A percentile compares a stretch with the other conserved stretches of the same genome.
phyloP scores from a whole-genome alignment of 495 filamentous ascomycete species.

The Aspergillus nanangensis region DNA sequence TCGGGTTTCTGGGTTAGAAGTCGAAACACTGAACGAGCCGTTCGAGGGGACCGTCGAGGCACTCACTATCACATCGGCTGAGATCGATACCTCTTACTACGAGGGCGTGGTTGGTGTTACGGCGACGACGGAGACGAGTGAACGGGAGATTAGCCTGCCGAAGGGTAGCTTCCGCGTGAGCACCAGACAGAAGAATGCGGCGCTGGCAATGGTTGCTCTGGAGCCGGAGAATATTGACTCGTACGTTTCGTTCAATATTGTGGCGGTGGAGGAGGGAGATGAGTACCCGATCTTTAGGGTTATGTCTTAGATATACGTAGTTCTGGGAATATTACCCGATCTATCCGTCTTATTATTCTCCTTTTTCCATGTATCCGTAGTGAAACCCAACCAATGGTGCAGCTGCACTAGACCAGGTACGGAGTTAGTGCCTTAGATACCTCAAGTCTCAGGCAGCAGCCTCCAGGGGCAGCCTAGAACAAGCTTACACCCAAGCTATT shows the following conservation, averaged over 20 bases:
- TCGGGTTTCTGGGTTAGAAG: background rate
- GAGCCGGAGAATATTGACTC: slow-evolving; percentile 10
- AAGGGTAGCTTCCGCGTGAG: slow-evolving; percentile 5
- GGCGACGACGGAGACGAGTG: background rate
- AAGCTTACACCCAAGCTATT: too few species aligned
- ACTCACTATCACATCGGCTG: slow-evolving; percentile 3
- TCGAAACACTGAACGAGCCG: slow-evolving; percentile 6
- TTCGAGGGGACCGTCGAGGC: slow-evolving; percentile 4
- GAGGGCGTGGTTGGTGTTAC: slow-evolving; percentile 5
- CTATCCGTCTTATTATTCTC: too few species aligned
- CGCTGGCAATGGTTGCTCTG: slow-evolving; percentile 4
- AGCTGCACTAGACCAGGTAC: too few species aligned
- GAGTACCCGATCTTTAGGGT: slow-evolving; percentile 7
- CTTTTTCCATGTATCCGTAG: too few species aligned
- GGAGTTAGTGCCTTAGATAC: too few species aligned
- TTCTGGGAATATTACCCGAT: too few species aligned
- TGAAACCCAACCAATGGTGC: too few species aligned
- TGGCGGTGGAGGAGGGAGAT: slow-evolving; percentile 4
- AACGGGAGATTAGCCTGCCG: background rate
- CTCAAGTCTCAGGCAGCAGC: too few species aligned
- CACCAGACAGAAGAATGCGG: slow-evolving; percentile 6
- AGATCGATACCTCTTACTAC: slow-evolving; percentile 5
- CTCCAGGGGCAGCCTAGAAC: too few species aligned
- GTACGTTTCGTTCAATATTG: slow-evolving; percentile 7
- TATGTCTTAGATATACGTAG: slow-evolving; percentile 2